Conservation (phyloP, 1,284 basidiomycete species). For the Fomitopsis palustris region DNA sequence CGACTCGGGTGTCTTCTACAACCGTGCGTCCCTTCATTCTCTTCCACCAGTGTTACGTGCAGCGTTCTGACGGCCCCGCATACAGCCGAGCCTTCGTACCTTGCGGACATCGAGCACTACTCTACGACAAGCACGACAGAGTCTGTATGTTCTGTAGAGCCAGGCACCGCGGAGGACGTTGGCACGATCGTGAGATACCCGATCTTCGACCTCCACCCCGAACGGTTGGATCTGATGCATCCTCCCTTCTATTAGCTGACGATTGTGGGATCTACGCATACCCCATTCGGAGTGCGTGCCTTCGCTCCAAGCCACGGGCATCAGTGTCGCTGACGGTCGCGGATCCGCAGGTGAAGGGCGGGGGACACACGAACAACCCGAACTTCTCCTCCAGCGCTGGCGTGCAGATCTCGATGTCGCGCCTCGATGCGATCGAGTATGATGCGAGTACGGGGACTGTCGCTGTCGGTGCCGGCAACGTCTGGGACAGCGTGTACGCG, state of each 20-base stretch:
- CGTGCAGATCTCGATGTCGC: conserved; percentile 46
- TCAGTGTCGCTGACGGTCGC: neutral
- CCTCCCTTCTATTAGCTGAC: conserved; percentile 29
- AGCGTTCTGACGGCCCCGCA: conserved; percentile 6
- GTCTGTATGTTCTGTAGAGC: conserved; percentile 22
- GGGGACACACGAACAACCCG: conserved; percentile 44
- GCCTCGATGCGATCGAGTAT: conserved; percentile 39
- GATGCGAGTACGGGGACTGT: conserved; percentile 29
- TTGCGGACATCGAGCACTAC: conserved; percentile 27
- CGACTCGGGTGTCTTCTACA: conserved; percentile 4
- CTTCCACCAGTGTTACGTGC: conserved; percentile 17
- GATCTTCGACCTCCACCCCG: conserved; percentile 18
- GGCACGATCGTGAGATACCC: conserved; percentile 19
- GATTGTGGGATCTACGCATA: conserved; percentile 37
- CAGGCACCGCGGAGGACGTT: conserved; percentile 26
- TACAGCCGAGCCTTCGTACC: conserved; percentile 15
- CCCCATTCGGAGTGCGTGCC: conserved; percentile 35
- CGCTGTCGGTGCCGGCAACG: conserved; percentile 43
- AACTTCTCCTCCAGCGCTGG: conserved; percentile 50
- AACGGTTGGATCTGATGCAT: neutral
- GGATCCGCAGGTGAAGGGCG: conserved; percentile 40
- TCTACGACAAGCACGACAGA: conserved; percentile 22
- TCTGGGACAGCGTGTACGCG: conserved; percentile 48
- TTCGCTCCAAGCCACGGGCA: neutral
- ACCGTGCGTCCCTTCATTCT: conserved; percentile 15